Percentiles rank a stretch among this genome's conserved stretches.
Evolutionary conservation across 2,329 filamentous ascomycete genomes (phyloP).

Genomic region (Sclerotinia minor): DNA sequence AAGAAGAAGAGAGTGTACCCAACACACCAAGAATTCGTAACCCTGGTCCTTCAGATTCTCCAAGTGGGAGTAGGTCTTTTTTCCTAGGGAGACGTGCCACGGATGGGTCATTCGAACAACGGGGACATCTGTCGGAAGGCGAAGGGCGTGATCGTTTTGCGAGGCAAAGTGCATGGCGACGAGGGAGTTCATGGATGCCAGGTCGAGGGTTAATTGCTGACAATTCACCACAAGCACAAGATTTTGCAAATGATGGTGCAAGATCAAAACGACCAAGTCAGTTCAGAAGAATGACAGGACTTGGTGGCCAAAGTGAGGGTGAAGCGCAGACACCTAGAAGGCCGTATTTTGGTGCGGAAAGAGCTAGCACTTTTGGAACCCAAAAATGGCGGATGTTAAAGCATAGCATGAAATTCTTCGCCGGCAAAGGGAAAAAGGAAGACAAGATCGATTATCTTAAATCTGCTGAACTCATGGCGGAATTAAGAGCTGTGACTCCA

Average conservation of each 20-base stretch:
- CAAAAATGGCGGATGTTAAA: slow-evolving; percentile 94
- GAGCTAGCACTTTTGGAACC: slow-evolving; percentile 70
- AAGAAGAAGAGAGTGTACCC: slow-evolving; percentile 57
- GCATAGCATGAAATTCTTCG: slow-evolving; percentile 74
- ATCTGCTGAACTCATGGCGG: slow-evolving; percentile 93
- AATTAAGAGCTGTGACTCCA: slow-evolving; percentile 86
- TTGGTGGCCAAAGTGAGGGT: slow-evolving; percentile 65
- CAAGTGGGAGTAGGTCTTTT: slow-evolving; percentile 34
- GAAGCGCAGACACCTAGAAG: slow-evolving; percentile 60
- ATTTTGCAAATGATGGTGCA: slow-evolving; percentile 46
- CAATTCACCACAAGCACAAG: slow-evolving; percentile 51
- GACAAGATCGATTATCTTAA: slow-evolving; percentile 87
- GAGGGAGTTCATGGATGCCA: slow-evolving; percentile 49
- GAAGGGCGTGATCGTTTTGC: slow-evolving; percentile 66
- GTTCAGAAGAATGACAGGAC: slow-evolving; percentile 59
- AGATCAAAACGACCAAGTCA: slow-evolving; percentile 61
- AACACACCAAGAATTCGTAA: slow-evolving; percentile 56
- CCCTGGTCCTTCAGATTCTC: slow-evolving; percentile 35
- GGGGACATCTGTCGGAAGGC: slow-evolving; percentile 71
- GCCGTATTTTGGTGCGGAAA: slow-evolving; percentile 58
- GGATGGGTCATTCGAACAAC: slow-evolving; percentile 57
- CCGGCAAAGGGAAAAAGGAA: slow-evolving; percentile 77
- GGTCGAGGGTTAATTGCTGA: slow-evolving; percentile 53
- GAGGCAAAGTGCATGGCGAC: slow-evolving; percentile 56
- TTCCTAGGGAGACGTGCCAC: slow-evolving; percentile 65